Evolutionary conservation across 208 protist genomes (phyloP), one percentile per base, ranked within the genome.

Genomic region (Kentomonas sorsogonicus): DNA sequence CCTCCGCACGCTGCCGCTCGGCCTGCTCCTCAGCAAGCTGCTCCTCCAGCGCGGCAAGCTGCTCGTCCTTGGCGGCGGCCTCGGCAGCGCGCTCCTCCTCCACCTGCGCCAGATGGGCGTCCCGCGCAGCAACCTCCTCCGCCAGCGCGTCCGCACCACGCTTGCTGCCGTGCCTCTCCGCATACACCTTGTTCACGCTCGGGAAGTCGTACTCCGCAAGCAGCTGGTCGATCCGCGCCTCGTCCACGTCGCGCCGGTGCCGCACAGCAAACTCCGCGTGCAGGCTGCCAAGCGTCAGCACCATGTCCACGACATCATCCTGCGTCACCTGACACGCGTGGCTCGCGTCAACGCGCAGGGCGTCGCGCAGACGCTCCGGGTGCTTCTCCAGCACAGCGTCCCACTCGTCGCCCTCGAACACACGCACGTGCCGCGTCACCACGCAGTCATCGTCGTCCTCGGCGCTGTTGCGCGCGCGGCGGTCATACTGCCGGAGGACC

Each of bases 191-290:
- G 7, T 52, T 63, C n/a, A 72, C 50, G 26, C 41, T 25, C 0
- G 68, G 64, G 50, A 76, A 81, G 38, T 69, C 65, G 62, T 69
- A 77, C 27, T 74, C 65, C 0, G 43, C 23, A n/a, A 81, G 44
- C 1, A 68, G 40, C 3, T 56, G 62, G 27, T 72, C 64, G 36
- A 77, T 71, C 46, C 69, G 71, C 20, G 16, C n/a, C 26, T 63
- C 55, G 0, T 63, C 27, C 22, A 86, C 63, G 33, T 69, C 64
- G 11, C 31, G 41, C 53, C 74, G 75, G 60, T 81, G 78, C 3
- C 64, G 34, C 6, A 81, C 55, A 1, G 38, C 61, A 52, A 78
- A 75, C 23, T 34, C 58, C 16, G 56, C 64, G 26, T 63, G 63
- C n/a, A 78, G 63, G 38, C 67, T 72, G 29, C 71, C 78, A 6